Evolutionary conservation across 2,329 filamentous ascomycete species (phyloP).

Genomic region (Pyrenochaeta sp.): DNA sequence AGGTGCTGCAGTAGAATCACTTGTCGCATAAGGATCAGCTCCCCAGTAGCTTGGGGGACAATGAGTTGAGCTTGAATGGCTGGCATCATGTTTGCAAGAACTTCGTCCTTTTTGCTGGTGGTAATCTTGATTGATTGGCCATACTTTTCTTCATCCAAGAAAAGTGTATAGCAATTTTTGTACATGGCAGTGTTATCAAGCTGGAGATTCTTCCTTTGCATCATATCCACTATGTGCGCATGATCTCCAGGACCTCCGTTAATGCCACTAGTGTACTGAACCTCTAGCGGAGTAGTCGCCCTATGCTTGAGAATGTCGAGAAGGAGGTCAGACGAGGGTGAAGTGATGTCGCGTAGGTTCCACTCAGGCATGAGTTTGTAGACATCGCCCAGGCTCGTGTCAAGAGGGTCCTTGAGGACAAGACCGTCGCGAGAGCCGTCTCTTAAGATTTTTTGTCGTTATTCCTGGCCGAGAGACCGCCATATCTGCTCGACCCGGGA

Average conservation of each 20-base stretch:
- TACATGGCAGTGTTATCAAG: constrained; percentile 24
- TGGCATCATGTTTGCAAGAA: constrained; percentile 26
- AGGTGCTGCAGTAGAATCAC: constrained; percentile 48
- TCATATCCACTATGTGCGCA: constrained; percentile 47
- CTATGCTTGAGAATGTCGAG: constrained; percentile 53
- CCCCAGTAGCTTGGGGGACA: constrained; percentile 28
- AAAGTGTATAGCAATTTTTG: constrained; percentile 49
- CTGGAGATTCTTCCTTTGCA: constrained; percentile 45
- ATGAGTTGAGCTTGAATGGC: constrained; percentile 25
- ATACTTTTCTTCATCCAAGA: constrained; percentile 48
- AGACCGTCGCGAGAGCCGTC: constrained; percentile 43
- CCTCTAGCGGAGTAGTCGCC: constrained; percentile 33
- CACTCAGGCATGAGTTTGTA: constrained; percentile 55
- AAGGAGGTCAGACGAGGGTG: constrained; percentile 43
- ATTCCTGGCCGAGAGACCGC: constrained; percentile 48
- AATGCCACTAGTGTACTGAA: constrained; percentile 28
- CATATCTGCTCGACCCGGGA: constrained; percentile 51
- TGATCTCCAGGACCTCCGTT: constrained; percentile 49
- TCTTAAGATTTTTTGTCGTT: constrained; percentile 49
- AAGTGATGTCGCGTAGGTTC: constrained; percentile 55
- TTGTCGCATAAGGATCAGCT: constrained; percentile 55
- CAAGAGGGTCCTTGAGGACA: constrained; percentile 48
- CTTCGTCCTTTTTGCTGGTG: constrained; percentile 21
- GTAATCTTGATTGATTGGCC: constrained; percentile 46
- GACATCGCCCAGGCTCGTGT: constrained; percentile 49